Evolutionary conservation across 345 rosid species (phyloP), one percentile per base, ranked within the genome.

Genomic region (Arabis hirsuta): DNA sequence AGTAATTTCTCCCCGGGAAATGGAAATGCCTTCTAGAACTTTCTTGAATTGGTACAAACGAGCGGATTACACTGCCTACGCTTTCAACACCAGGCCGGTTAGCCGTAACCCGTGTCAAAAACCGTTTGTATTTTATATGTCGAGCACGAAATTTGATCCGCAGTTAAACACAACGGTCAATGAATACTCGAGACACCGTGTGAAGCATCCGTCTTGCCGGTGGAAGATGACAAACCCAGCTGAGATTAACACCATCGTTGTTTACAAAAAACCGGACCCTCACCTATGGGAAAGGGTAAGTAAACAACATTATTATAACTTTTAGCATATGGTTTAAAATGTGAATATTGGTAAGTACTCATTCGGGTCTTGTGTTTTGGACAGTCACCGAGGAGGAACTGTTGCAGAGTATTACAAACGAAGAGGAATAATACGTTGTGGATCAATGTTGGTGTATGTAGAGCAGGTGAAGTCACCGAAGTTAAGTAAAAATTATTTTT

Each of bases 51-150:
- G 98, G 98, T 94, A 94, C 76, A 85, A 80, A 72, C 80, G 84
- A 69, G 95, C 97, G 7, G 98, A 94, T 81, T 94, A 91, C 84
- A 94, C 92, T 0, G 97, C 92, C 0, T 94, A 91, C 2, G 95
- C 98, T 2, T 94, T 94, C 87, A 94, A 94, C 81, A 94, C 98
- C 0, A 86, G 98, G 10, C 97, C 98, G 0, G 95, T 94, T 36
- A 84, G 87, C 69, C 83, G 98, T 68, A 83, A 94, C 76, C 96
- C 86, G 27, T 94, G 98, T 73, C 98, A 94, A 58, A 94, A 88
- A 51, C 97, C 98, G n/a, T 94, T 91, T 19, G 89, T 91, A 66
- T 94, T 85, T 63, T 91, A 94, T 83, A 60, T 94, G 79, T 81
- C 93, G 2, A 73, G 73, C 24, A 85, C 87, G 1, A 84, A 79